Evolutionary conservation across 176 grass and related monocot genomes (phyloP).

Genomic region (Dactylis glomerata): DNA sequence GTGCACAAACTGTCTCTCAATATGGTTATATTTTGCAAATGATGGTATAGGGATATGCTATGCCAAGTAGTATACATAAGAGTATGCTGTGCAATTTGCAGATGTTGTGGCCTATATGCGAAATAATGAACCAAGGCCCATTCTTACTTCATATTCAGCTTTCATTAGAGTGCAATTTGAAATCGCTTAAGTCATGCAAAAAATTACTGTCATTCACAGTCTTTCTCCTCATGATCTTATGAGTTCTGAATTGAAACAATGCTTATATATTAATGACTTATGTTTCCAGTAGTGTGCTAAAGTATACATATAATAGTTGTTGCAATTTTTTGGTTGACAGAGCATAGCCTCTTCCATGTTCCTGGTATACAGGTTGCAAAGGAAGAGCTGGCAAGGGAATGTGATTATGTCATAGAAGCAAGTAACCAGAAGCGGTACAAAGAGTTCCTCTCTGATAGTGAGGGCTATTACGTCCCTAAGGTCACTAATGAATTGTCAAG

Average conservation of each 20-base stretch:
- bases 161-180: background rate
- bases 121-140: background rate
- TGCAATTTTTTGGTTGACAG: background rate
- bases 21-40: constrained; percentile 12
- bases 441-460: constrained; percentile 62
- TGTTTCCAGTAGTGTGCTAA: background rate
- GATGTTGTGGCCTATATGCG: background rate
- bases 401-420: constrained; percentile 95
- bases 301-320: background rate
- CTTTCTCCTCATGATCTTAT: background rate
- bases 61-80: background rate
- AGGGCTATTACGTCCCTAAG: constrained; percentile 73
- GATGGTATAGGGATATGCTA: background rate
- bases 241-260: background rate
- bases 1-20: background rate
- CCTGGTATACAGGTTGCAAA: constrained; percentile 79
- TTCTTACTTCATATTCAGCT: constrained; percentile 1
- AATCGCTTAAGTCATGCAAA: background rate
- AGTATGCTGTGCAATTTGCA: background rate
- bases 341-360: constrained; percentile 18
- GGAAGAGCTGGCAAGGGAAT: constrained; percentile 82
- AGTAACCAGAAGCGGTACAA: constrained; percentile 78
- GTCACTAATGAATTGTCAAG: constrained; percentile 77
- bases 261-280: background rate
- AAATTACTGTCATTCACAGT: background rate